These are phyloP conservation scores for Apiospora arundinis DNA, from an alignment of 2,329 filamentous ascomycete species.

Conservation along the genomic window DNA sequence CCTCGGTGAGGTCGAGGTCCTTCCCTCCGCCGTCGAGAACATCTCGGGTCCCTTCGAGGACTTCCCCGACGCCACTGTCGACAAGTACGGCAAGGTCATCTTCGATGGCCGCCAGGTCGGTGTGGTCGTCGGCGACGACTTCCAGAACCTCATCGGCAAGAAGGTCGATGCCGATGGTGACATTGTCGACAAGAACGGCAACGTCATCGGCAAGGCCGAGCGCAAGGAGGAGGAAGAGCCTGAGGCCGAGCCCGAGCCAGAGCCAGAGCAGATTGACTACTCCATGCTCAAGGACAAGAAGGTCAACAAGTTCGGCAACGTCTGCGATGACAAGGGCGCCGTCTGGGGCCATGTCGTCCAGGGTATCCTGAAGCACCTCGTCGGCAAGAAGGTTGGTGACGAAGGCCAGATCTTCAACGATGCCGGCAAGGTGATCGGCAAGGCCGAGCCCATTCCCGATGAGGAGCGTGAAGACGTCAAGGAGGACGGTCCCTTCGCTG, in stretches of 20 bases:
- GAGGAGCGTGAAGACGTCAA: conserved; percentile 56
- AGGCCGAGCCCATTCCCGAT: conserved; percentile 67
- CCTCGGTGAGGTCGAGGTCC: conserved; percentile 48
- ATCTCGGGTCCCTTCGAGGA: conserved; percentile 44
- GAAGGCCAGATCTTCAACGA: conserved; percentile 76
- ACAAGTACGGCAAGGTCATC: conserved; percentile 46
- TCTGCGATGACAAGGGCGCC: conserved; percentile 59
- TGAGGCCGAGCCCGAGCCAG: conserved; percentile 35
- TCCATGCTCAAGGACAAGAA: conserved; percentile 58
- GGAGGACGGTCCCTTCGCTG: conserved; percentile 61
- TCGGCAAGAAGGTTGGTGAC: conserved; percentile 69
- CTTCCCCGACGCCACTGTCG: conserved; percentile 43
- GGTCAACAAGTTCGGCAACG: conserved; percentile 65
- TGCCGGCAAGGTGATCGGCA: conserved; percentile 70
- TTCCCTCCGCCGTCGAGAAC: conserved; percentile 44
- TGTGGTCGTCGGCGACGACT: conserved; percentile 46
- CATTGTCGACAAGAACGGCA: conserved; percentile 44
- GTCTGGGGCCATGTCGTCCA: conserved; percentile 67
- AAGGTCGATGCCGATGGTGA: conserved; percentile 45
- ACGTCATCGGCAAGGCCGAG: conserved; percentile 43
- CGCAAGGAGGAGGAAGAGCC: conserved; percentile 43
- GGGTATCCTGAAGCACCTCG: conserved; percentile 67
- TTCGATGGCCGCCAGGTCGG: conserved; percentile 45
- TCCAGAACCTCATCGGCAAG: conserved; percentile 42
- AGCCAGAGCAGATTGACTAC: conserved; percentile 49